Evolutionary conservation across 495 filamentous ascomycete species (phyloP), one percentile per base, ranked within the genome.

Genomic region (Daldinia childiae): DNA sequence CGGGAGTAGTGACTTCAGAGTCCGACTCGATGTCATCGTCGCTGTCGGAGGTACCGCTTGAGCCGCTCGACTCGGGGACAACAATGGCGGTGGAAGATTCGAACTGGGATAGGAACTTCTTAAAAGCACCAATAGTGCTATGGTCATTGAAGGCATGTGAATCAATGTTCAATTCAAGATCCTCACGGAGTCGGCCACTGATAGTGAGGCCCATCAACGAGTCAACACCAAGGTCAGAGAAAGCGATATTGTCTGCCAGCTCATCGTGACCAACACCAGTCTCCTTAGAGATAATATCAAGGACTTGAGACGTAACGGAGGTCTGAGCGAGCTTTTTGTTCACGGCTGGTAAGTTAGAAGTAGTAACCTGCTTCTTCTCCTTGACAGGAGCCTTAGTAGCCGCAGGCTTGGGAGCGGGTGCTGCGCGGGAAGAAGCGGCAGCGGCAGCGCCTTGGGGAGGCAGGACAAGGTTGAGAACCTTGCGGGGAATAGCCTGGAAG

Each of bases 401-500:
- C 60, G 78, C 77, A 54, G 80, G 43, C 75, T 82, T 85, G 58
- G 79, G 60, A 32, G 79, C 79, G 38, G 79, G 77, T n/a, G 76
- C 74, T 43, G 78, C 57, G 48, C 80, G 82, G 15, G 74, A 69
- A 15, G 77, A 58, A 39, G 55, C 32, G 4, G 57, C 38, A 7
- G 77, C 76, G 17, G 77, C 76, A 30, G 82, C 79, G 38, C 88
- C 86, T 50, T 81, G 84, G 15, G 88, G 88, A 43, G 90, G 90
- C 58, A 93, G 83, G 27, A 89, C 79, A 57, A 83, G 84, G 73
- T 93, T 90, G 48, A 93, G 83, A 15, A 92, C 83, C 77, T 86
- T 87, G 61, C 90, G 86, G 24, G 90, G 85, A 39, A 93, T 84
- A 58, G 84, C 83, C 79, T 89, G 86, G 83, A 92, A 92, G 79